Percentiles rank a stretch among this genome's conserved stretches.
These are phyloP conservation scores for Delphinella strobiligena DNA, from an alignment of 2,329 filamentous ascomycete species.

Conservation along the genomic window DNA sequence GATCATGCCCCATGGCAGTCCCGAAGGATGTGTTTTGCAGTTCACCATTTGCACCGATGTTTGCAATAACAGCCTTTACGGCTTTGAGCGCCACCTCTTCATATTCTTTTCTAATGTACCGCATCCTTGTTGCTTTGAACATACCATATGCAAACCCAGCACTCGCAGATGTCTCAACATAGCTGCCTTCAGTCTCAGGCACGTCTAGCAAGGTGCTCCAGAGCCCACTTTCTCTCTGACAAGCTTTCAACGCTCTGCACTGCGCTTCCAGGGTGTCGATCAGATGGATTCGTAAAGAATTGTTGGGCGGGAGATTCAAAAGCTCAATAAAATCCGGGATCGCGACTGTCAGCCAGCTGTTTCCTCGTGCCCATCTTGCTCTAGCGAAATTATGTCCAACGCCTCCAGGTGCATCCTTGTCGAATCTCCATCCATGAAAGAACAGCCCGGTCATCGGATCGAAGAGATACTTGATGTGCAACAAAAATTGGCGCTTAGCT, in stretches of 20 bases:
- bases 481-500: constrained; percentile 63
- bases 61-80: constrained; percentile 52
- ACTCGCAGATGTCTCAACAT: constrained; percentile 64
- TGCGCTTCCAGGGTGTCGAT: constrained; percentile 56
- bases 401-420: constrained; percentile 40
- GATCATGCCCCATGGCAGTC: constrained; percentile 60
- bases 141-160: constrained; percentile 74
- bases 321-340: constrained; percentile 72
- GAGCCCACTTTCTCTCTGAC: constrained; percentile 52
- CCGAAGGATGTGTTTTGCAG: constrained; percentile 65
- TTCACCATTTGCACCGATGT: constrained; percentile 56
- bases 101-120: constrained; percentile 54
- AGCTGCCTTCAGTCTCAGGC: constrained; percentile 53
- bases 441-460: constrained; percentile 61
- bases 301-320: constrained; percentile 45
- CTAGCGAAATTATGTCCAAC: constrained; percentile 44
- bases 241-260: constrained; percentile 47
- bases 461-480: constrained; percentile 69
- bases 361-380: constrained; percentile 48
- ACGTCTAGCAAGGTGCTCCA: constrained; percentile 68
- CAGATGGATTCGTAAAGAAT: constrained; percentile 50
- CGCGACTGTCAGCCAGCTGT: constrained; percentile 70
- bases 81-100: constrained; percentile 51
- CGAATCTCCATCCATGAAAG: constrained; percentile 74
- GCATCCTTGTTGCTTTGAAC: constrained; percentile 58